Evolutionary conservation across 2,329 filamentous ascomycete genomes (phyloP), one percentile per base, ranked within the genome.

Genomic region (Hymenoscyphus repandus): DNA sequence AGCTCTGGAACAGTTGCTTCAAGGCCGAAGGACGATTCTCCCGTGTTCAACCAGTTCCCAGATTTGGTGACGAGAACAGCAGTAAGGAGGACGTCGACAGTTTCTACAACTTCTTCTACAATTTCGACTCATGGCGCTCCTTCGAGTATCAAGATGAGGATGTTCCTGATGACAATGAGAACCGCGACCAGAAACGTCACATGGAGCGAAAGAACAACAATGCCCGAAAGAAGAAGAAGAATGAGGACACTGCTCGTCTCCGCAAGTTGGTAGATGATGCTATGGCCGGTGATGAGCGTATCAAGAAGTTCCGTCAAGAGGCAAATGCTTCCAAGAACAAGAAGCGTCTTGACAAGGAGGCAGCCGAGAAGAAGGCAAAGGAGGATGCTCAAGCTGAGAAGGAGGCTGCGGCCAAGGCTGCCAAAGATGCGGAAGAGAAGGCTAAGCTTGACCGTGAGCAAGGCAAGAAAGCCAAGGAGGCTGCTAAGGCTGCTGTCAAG

Each of bases 21-120:
- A 90, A 92, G 71, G 77, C 90, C 37, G 93, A 99, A 74, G 87
- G 75, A 11, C 90, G 93, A 57, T 99, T 99, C 82, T 95, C 88
- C 70, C 93, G 90, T 72, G 78, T 72, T 54, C 88, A 95, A 68
- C 92, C 92, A 6, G 93, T 96, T 2, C 95, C 93, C 5, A 74
- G 79, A 62, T 84, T 99, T 52, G 93, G 93, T 56, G 80, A 89
- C 66, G 88, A 89, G 58, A 86, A 95, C 60, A 85, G 88, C 66
- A 82, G 82, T 63, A 88, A 91, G 72, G 88, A 95, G 67, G 85
- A 96, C 7, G 93, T 99, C 42, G 91, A 97, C 68, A 76, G 78
- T 48, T 99, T 99, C 72, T 99, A 99, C 82, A 96, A 99, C 80
- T 99, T 97, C 78, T 99, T 88, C 86, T 99, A 97, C 79, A 95